A percentile compares a stretch with the other conserved stretches of the same genome.
phyloP scores from a whole-genome alignment of 805 yeast genomes.

The Yamadazyma tumulicola region DNA sequence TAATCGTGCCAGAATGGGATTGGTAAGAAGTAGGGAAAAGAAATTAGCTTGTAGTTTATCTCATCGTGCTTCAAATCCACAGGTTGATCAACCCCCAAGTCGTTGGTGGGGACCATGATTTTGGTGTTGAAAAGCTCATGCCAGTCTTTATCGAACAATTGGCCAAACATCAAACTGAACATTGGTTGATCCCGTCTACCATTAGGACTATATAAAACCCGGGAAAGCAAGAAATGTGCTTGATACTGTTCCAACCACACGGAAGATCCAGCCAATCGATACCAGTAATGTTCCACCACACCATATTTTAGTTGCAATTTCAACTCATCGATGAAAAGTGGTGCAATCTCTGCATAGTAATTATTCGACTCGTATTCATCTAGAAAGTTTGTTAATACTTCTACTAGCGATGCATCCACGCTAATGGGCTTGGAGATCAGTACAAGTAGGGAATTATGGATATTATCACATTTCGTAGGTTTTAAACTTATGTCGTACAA shows the following conservation, averaged over 20 bases:
- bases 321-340: slow-evolving; percentile 23
- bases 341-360: slow-evolving; percentile 24
- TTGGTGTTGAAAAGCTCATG: slow-evolving; percentile 33
- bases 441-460: slow-evolving; percentile 4
- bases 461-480: slow-evolving; percentile 9
- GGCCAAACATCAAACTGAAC: slow-evolving; percentile 41
- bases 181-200: slow-evolving; percentile 33
- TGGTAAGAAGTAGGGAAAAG: slow-evolving; percentile 28
- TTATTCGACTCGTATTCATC: slow-evolving; percentile 12
- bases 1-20: slow-evolving; percentile 31
- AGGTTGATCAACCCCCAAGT: neutral
- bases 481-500: slow-evolving; percentile 9
- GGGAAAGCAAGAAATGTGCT: slow-evolving; percentile 47
- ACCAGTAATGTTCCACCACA: slow-evolving; percentile 38
- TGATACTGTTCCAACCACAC: slow-evolving; percentile 52
- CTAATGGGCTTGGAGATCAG: slow-evolving; percentile 13
- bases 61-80: neutral
- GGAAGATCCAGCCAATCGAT: slow-evolving; percentile 46
- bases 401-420: slow-evolving; percentile 13
- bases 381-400: slow-evolving; percentile 12
- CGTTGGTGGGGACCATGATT: slow-evolving; percentile 19
- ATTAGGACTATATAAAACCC: slow-evolving; percentile 36
- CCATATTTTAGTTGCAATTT: slow-evolving; percentile 18
- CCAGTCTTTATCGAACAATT: slow-evolving; percentile 46
- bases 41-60: slow-evolving; percentile 8